Percentiles rank a stretch among this genome's conserved stretches.
These are phyloP conservation scores for Myriangium duriaei DNA, from an alignment of 2,329 filamentous ascomycete genomes.

Conservation along the genomic window DNA sequence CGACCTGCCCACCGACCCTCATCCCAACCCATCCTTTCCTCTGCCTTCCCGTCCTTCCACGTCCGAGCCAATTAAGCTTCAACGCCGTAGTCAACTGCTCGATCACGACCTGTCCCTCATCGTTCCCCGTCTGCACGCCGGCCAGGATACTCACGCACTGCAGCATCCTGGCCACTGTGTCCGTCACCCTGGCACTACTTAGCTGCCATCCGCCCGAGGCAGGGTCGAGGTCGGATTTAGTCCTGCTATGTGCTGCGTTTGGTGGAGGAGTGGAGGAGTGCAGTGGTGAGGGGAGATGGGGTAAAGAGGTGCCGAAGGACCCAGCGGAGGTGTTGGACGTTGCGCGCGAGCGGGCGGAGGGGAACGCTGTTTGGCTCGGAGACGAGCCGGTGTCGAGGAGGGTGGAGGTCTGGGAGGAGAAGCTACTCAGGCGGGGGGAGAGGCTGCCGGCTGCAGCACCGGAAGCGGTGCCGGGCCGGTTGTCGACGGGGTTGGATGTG, in stretches of 20 bases:
- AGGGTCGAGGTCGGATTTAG: conserved; percentile 18
- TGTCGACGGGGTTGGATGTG: conserved; percentile 18
- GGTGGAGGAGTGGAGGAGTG: conserved; percentile 13
- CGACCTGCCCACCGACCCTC: conserved; percentile 25
- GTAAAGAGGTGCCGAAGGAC: conserved; percentile 30
- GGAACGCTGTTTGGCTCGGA: conserved; percentile 30
- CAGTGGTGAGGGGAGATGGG: conserved; percentile 20
- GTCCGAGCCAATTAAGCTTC: conserved; percentile 92
- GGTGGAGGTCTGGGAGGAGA: conserved; percentile 67
- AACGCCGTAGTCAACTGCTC: conserved; percentile 73
- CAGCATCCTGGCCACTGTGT: conserved; percentile 88
- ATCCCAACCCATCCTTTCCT: conserved; percentile 77
- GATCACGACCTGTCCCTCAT: conserved; percentile 65
- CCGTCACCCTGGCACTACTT: conserved; percentile 59
- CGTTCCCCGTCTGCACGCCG: conserved; percentile 54
- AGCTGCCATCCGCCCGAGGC: conserved; percentile 33
- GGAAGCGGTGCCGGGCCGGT: conserved; percentile 14
- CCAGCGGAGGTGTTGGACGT: conserved; percentile 65
- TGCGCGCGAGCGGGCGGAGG: conserved; percentile 52
- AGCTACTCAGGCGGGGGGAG: conserved; percentile 63
- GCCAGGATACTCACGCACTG: conserved; percentile 91
- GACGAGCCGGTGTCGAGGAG: conserved; percentile 50
- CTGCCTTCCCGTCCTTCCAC: conserved; percentile 80
- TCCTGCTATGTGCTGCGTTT: no score
- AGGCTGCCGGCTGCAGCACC: conserved; percentile 53